Percentiles rank a stretch among this genome's conserved stretches.
phyloP scores from a whole-genome alignment of 139 green algal species.

The Medakamo hakoo region DNA sequence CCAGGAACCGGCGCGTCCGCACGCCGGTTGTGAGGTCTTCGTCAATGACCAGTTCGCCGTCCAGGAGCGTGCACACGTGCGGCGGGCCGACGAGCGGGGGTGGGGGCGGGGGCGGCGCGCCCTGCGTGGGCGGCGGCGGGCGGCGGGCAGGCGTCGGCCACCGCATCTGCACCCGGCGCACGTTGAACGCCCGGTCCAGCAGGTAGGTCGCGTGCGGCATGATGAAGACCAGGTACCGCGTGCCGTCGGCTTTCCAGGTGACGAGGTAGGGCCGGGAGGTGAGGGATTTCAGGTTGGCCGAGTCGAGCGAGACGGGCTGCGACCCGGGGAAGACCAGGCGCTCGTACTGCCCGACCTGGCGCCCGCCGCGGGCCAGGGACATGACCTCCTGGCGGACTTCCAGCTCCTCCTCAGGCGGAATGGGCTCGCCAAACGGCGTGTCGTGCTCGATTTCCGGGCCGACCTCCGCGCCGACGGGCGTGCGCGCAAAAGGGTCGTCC shows the following conservation, averaged over 20 bases:
- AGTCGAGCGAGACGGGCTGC: conserved; percentile 79
- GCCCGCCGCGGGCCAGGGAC: conserved; percentile 8
- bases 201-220: conserved; percentile 61
- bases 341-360: background rate
- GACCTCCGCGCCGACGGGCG: background rate
- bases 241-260: conserved; percentile 96
- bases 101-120: no score
- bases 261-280: conserved; percentile 43
- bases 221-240: conserved; percentile 74
- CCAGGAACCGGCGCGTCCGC: conserved; percentile 45
- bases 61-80: conserved; percentile 58
- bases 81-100: conserved; percentile 3
- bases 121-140: background rate
- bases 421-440: conserved; percentile 64
- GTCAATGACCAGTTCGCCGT: conserved; percentile 95
- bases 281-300: conserved; percentile 31
- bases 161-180: conserved; percentile 46
- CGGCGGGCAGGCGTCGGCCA: conserved; percentile 19
- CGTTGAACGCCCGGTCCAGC: conserved; percentile 62
- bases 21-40: conserved; percentile 25
- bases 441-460: conserved; percentile 48
- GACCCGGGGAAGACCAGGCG: conserved; percentile 58
- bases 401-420: conserved; percentile 44
- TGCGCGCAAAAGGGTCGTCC: background rate
- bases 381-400: conserved; percentile 15